Percentiles rank a stretch among this genome's conserved stretches.
Conservation (phyloP, 1,284 basidiomycete genomes). For the Puccinia horiana region DNA sequence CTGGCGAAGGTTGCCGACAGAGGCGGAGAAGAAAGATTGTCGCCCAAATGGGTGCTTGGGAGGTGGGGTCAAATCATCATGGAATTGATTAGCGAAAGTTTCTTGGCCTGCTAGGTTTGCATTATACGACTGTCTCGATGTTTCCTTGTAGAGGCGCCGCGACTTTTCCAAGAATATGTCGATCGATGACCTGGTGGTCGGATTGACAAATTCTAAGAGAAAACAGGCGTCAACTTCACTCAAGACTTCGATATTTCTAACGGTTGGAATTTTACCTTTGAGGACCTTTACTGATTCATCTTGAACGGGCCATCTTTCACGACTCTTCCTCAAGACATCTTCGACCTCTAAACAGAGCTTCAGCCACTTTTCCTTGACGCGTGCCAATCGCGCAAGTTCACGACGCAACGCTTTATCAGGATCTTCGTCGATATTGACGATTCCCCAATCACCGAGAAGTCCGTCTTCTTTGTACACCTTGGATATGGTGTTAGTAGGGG, state of each 20-base stretch:
- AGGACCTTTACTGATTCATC: background rate
- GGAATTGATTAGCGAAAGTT: background rate
- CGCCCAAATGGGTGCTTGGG: conserved; percentile 35
- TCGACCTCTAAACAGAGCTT: conserved; percentile 35
- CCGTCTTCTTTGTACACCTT: background rate
- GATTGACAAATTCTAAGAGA: conserved; percentile 31
- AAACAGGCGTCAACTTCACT: background rate
- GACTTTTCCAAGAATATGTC: conserved; percentile 27
- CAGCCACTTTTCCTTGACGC: conserved; percentile 11
- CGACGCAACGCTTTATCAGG: background rate
- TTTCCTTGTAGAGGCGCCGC: background rate
- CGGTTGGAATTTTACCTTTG: conserved; percentile 1
- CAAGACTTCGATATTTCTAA: background rate
- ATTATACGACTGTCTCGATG: background rate
- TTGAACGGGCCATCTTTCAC: conserved; percentile 43
- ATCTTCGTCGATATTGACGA: background rate
- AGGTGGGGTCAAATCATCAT: conserved; percentile 26
- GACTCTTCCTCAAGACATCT: conserved; percentile 34
- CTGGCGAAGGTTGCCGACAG: background rate
- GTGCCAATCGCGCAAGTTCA: conserved; percentile 24
- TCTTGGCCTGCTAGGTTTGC: background rate
- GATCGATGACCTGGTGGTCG: conserved; percentile 7
- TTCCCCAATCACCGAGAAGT: background rate
- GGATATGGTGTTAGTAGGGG: background rate
- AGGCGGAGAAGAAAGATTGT: background rate